Evolutionary conservation across 2,329 filamentous ascomycete genomes (phyloP).

Genomic region (Colletotrichum ledebouriae): DNA sequence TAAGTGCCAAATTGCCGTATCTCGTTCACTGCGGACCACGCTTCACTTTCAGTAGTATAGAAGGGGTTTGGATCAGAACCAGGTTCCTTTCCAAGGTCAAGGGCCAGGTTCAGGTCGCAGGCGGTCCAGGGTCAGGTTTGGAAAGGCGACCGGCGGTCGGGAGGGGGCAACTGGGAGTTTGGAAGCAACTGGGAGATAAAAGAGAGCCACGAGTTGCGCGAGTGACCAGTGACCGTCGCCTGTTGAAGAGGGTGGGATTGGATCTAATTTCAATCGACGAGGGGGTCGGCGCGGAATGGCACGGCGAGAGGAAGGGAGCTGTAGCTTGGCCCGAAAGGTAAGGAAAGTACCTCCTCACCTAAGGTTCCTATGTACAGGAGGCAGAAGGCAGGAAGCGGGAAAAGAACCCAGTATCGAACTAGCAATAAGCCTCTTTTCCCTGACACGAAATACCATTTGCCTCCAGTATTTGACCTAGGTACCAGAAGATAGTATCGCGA

Average conservation of each 20-base stretch:
- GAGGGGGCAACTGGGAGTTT: not conserved
- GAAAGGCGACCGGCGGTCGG: constrained; percentile 25
- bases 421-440: too few species aligned
- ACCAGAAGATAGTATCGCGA: constrained; percentile 3
- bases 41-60: constrained; percentile 26
- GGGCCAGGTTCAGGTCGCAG: constrained; percentile 17
- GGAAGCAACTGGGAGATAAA: not conserved
- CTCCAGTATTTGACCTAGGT: not conserved
- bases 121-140: constrained; percentile 24
- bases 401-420: too few species aligned
- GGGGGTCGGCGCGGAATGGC: constrained; percentile 32
- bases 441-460: too few species aligned
- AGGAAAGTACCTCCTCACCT: not conserved
- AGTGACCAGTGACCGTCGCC: constrained; percentile 6
- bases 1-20: constrained; percentile 25
- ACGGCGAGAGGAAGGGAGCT: constrained; percentile 23
- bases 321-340: constrained; percentile 1
- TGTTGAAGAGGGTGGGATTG: constrained; percentile 21
- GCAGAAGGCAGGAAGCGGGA: too few species aligned
- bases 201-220: constrained; percentile 23
- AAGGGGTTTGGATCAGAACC: constrained; percentile 35
- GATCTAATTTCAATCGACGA: constrained; percentile 39
- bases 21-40: constrained; percentile 31
- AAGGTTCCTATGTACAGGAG: too few species aligned
- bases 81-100: constrained; percentile 31